phyloP scores from a whole-genome alignment of 1,139 yeast genomes.

The Blastobotrys elegans region DNA sequence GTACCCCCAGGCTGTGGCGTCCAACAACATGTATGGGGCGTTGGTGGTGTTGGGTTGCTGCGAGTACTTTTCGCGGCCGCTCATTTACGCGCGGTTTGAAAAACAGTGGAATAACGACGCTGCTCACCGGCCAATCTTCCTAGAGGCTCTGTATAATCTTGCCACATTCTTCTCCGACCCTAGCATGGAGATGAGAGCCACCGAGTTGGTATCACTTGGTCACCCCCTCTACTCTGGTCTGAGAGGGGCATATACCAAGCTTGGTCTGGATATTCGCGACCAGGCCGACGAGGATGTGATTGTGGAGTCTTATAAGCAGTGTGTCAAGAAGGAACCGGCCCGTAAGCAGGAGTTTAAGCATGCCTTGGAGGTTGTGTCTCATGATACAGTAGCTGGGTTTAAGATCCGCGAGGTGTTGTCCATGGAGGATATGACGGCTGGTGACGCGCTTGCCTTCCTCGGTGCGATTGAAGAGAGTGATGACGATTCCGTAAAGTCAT shows the following conservation, averaged over 20 bases:
- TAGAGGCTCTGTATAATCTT: constrained; percentile 57
- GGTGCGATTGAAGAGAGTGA: constrained; percentile 64
- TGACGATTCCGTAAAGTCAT: constrained; percentile 71
- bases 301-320: constrained; percentile 25
- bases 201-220: constrained; percentile 51
- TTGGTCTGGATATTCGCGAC: constrained; percentile 44
- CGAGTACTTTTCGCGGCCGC: constrained; percentile 56
- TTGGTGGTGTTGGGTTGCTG: constrained; percentile 55
- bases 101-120: constrained; percentile 51
- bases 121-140: constrained; percentile 51
- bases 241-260: constrained; percentile 45
- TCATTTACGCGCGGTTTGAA: constrained; percentile 59
- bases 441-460: constrained; percentile 54
- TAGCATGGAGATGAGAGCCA: constrained; percentile 47
- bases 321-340: constrained; percentile 16
- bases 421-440: constrained; percentile 50
- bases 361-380: constrained; percentile 25
- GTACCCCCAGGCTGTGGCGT: constrained; percentile 3
- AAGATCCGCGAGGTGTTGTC: constrained; percentile 43
- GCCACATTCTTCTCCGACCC: constrained; percentile 45
- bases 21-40: constrained; percentile 19
- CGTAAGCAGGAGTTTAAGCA: constrained; percentile 16
- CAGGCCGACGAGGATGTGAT: constrained; percentile 23
- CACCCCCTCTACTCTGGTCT: constrained; percentile 61
- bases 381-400: constrained; percentile 33